Evolutionary conservation across 1,284 basidiomycete genomes (phyloP).

Genomic region (Garcileccinum viscosum): DNA sequence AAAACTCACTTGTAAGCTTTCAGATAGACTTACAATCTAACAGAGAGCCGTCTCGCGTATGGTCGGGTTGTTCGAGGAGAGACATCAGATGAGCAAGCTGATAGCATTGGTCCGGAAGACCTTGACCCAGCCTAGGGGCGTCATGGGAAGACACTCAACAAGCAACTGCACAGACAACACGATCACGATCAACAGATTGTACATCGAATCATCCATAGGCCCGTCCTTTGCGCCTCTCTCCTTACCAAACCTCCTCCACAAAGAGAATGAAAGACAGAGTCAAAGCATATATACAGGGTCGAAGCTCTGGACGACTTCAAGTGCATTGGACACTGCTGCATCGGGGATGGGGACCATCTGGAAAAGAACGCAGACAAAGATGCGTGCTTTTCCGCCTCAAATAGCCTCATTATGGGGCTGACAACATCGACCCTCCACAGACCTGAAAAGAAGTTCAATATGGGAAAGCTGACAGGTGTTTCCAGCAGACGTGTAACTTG

Average conservation of each 20-base stretch:
- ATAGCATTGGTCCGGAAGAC: slow-evolving; percentile 83
- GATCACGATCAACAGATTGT: slow-evolving; percentile 85
- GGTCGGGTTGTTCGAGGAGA: slow-evolving; percentile 71
- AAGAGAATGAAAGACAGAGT: slow-evolving; percentile 78
- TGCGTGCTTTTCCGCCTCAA: slow-evolving; percentile 74
- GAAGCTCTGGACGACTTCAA: slow-evolving; percentile 75
- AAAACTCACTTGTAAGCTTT: slow-evolving; percentile 57
- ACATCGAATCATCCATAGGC: slow-evolving; percentile 49
- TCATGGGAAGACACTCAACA: slow-evolving; percentile 58
- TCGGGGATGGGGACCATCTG: slow-evolving; percentile 64
- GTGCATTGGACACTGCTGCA: slow-evolving; percentile 48
- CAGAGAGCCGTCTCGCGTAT: slow-evolving; percentile 65
- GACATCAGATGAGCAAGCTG: slow-evolving; percentile 73
- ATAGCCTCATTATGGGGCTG: slow-evolving; percentile 74
- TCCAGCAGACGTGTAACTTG: slow-evolving; percentile 63
- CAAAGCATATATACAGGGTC: slow-evolving; percentile 75
- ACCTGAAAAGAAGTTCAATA: slow-evolving; percentile 76
- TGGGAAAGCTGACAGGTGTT: slow-evolving; percentile 77
- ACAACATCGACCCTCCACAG: slow-evolving; percentile 75
- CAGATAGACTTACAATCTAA: slow-evolving; percentile 62
- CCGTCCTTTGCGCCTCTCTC: slow-evolving; percentile 34
- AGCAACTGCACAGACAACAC: slow-evolving; percentile 72
- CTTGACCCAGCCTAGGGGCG: slow-evolving; percentile 76
- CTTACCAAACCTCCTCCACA: slow-evolving; percentile 56
- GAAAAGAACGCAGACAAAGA: slow-evolving; percentile 68